Conservation (phyloP, 2,329 filamentous ascomycete genomes). For the Trichophyton verrucosum region DNA sequence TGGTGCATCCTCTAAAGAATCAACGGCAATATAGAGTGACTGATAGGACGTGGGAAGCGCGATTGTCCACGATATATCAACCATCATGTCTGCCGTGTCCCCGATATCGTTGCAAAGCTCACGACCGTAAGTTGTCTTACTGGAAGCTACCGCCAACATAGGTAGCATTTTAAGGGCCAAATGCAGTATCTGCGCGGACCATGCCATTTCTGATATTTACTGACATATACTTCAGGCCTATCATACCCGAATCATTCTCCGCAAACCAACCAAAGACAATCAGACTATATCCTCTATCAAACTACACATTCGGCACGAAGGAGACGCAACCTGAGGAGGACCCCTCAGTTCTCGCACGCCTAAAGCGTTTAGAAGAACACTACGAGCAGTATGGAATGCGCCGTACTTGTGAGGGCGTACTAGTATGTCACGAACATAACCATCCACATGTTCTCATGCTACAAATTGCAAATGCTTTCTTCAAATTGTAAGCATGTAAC, state of each 20-base stretch:
- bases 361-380: conserved; percentile 93
- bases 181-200: not conserved
- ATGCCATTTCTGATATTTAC: not conserved
- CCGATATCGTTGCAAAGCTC: conserved; percentile 62
- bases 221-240: conserved; percentile 41
- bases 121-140: conserved; percentile 43
- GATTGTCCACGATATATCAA: not conserved
- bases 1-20: not conserved
- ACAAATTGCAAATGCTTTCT: conserved; percentile 98
- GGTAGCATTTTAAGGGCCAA: not conserved
- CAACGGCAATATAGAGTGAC: not conserved
- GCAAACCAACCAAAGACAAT: conserved; percentile 81
- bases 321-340: conserved; percentile 98
- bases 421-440: conserved; percentile 98
- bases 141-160: not conserved
- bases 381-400: conserved; percentile 90
- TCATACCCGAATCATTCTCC: conserved; percentile 71
- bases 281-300: conserved; percentile 84
- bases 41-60: not conserved
- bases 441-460: conserved; percentile 98
- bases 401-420: conserved; percentile 87
- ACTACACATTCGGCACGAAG: conserved; percentile 98
- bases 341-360: conserved; percentile 79
- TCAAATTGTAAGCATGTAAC: conserved; percentile 59
- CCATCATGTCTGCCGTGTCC: conserved; percentile 75